Percentiles rank a stretch among this genome's conserved stretches.
phyloP scores from a whole-genome alignment of 495 filamentous ascomycete species.

The Cercophora newfieldiana region DNA sequence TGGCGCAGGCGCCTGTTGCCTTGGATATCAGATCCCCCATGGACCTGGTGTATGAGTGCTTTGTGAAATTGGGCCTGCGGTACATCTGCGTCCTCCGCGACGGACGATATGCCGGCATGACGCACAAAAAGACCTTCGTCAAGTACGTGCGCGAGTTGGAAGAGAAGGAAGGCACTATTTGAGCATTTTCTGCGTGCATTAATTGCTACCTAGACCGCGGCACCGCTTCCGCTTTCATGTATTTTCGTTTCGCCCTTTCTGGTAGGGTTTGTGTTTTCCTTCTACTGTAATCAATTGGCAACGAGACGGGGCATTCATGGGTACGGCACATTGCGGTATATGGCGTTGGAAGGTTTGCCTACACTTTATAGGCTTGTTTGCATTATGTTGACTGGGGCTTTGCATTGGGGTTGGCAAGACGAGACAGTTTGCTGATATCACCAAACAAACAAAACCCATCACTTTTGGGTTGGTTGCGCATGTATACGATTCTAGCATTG shows the following conservation, averaged over 20 bases:
- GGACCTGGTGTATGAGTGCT: conserved; percentile 95
- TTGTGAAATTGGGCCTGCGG: conserved; percentile 87
- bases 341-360: not conserved
- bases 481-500: too few species aligned
- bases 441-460: not conserved
- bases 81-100: conserved; percentile 88
- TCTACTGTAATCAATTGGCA: not conserved
- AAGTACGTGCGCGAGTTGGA: conserved; percentile 87
- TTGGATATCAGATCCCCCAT: conserved; percentile 89
- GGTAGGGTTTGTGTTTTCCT: not conserved
- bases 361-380: not conserved
- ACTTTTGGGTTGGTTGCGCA: not conserved
- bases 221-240: not conserved
- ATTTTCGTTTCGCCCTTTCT: not conserved
- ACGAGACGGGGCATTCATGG: not conserved
- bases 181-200: not conserved
- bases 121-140: conserved; percentile 95
- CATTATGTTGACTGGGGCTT: not conserved
- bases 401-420: not conserved
- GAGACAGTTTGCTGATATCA: not conserved
- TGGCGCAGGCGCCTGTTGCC: conserved; percentile 68
- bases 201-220: not conserved
- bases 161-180: conserved; percentile 48
- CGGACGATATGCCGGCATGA: conserved; percentile 83
- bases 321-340: not conserved